Evolutionary conservation across 768 basidiomycete species (phyloP).

Genomic region (Russula emetica): DNA sequence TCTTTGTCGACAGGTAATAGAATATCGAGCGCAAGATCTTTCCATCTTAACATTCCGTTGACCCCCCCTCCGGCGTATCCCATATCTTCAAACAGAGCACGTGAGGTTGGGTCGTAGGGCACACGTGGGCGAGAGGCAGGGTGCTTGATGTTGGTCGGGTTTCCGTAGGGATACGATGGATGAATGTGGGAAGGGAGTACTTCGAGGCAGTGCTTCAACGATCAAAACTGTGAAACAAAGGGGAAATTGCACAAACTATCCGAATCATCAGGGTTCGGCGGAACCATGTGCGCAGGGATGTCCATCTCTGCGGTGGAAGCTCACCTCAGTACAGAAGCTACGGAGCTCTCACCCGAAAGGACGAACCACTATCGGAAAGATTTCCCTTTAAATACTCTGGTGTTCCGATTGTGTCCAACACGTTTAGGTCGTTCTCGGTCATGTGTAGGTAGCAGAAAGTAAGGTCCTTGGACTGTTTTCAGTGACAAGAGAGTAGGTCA

Average conservation of each 20-base stretch:
- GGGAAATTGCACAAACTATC: slow-evolving; percentile 51
- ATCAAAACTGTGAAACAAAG: slow-evolving; percentile 17
- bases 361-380: slow-evolving; percentile 67
- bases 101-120: slow-evolving; percentile 70
- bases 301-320: slow-evolving; percentile 56
- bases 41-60: slow-evolving; percentile 73
- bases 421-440: slow-evolving; percentile 70
- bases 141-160: slow-evolving; percentile 76
- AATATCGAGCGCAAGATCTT: slow-evolving; percentile 72
- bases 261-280: slow-evolving; percentile 86
- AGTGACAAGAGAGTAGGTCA: not conserved
- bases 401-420: slow-evolving; percentile 77
- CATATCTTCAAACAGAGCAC: slow-evolving; percentile 84
- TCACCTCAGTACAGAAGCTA: slow-evolving; percentile 11
- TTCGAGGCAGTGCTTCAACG: slow-evolving; percentile 31
- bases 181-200: slow-evolving; percentile 83
- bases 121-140: slow-evolving; percentile 70
- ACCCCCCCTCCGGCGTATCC: slow-evolving; percentile 75
- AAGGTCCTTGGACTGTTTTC: slow-evolving; percentile 54
- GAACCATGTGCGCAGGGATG: slow-evolving; percentile 73
- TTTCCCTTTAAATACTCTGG: slow-evolving; percentile 73
- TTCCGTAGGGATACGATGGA: slow-evolving; percentile 87
- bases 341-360: slow-evolving; percentile 8
- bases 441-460: slow-evolving; percentile 85
- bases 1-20: slow-evolving; percentile 71